A percentile compares a stretch with the other conserved stretches of the same genome.
These are phyloP conservation scores for Anthoceros angustus DNA, from an alignment of 225 moss, liverwort and hornwort species.

Conservation along the genomic window DNA sequence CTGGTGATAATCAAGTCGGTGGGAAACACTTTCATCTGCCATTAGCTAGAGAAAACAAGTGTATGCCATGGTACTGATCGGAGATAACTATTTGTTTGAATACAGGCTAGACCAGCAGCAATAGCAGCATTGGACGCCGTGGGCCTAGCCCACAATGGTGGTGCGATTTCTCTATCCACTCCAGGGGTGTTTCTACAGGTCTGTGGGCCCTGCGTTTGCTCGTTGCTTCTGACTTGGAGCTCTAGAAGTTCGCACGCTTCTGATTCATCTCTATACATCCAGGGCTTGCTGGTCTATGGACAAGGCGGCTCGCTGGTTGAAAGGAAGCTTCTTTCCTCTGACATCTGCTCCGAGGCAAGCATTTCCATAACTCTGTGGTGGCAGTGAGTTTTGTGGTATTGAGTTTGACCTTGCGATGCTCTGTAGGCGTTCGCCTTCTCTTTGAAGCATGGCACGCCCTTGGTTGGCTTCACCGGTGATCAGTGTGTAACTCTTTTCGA, in stretches of 20 bases:
- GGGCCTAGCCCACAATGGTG: slow-evolving; percentile 45
- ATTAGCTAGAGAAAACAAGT: background rate
- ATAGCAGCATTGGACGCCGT: slow-evolving; percentile 55
- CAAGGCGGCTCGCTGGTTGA: slow-evolving; percentile 33
- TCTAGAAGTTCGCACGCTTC: background rate
- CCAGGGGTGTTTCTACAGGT: slow-evolving; percentile 71
- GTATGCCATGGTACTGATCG: background rate
- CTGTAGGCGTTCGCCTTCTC: slow-evolving; percentile 55
- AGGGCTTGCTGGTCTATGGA: slow-evolving; percentile 89
- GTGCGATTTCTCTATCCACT: slow-evolving; percentile 34
- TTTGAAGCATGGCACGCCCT: slow-evolving; percentile 38
- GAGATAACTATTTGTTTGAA: background rate
- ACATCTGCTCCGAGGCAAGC: slow-evolving; percentile 45
- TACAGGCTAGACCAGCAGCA: slow-evolving; percentile 55
- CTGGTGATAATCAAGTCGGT: background rate
- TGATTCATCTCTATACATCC: slow-evolving; percentile 9
- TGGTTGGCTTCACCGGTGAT: slow-evolving; percentile 62
- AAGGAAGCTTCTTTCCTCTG: slow-evolving; percentile 32
- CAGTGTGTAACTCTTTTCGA: slow-evolving; percentile 53
- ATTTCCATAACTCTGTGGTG: background rate
- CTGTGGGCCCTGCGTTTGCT: too few relatives aligned
- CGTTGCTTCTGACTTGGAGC: too few relatives aligned
- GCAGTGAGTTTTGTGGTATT: background rate
- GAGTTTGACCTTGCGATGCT: background rate
- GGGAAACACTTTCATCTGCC: background rate